Base-by-base conservation (phyloP, 2,329 filamentous ascomycete genomes). In the Exophiala spinifera region DNA sequence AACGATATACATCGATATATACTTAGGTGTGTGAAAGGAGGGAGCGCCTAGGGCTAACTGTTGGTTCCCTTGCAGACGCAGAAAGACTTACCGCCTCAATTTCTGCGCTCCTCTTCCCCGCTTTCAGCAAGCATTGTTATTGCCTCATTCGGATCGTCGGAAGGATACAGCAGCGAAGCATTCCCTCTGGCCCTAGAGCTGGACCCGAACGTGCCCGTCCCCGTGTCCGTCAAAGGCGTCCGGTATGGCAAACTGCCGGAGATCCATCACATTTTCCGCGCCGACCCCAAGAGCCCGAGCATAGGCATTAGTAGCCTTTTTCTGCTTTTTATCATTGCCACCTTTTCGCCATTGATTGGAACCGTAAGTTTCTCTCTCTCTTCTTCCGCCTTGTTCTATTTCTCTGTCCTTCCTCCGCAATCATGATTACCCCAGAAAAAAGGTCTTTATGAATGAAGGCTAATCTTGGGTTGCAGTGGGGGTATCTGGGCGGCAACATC, bases 231-330 rank as follows among this genome's bases (percentile, higher is more conserved):
- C 64, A 77, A 83, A 63, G 84, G 89, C 8, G 73, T 91, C 61
- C 87, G 92, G 73, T 97, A 96, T 73, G 88, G 87, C 68, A 88
- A 89, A 75, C 83, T 85, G 62, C 76, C 83, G 8, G 88, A 95
- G 73, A 96, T 99, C 69, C 82, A 89, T 76, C 94, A 99, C 76
- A 88, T 87, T 65, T 99, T 97, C 84, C 85, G 84, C 61, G 72
- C 79, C 13, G 90, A 92, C 65, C 84, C 91, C 42, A 83, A 82
- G 72, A 96, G 84, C 72, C 91, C 91, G 19, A 88, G 90, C 44
- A 84, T 85, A 71, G 69, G 94, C 57, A 81, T 97, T 61, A 92
- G 89, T 1, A 67, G 94, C 46, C 77, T 88, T 54, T 97, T 97
- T 67, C 78, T 85, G 4, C 76, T 85, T 7, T 84, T 86, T 31